These are phyloP conservation scores for Tetrahymena thermophila DNA, from an alignment of 73 alveolate genomes.

Conservation along the genomic window DNA sequence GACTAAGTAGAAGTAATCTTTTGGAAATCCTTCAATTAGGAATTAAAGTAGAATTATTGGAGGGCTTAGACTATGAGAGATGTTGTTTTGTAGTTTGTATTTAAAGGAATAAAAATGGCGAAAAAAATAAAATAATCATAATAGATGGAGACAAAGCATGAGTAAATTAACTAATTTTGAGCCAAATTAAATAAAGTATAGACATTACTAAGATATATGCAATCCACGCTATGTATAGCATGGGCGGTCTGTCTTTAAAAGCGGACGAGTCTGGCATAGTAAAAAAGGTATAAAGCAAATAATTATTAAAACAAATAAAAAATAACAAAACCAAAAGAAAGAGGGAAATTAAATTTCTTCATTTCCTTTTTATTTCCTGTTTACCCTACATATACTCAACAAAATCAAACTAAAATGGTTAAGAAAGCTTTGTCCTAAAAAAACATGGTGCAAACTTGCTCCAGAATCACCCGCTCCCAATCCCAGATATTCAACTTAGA, in stretches of 20 bases:
- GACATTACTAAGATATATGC: neutral
- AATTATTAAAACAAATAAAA: neutral
- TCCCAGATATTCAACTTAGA: neutral
- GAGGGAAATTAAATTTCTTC: neutral
- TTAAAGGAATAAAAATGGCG: neutral
- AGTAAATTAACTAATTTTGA: neutral
- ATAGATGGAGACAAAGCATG: neutral
- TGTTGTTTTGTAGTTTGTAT: neutral
- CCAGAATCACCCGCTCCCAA: conserved; percentile 5
- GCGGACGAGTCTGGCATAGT: neutral
- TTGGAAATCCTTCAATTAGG: neutral
- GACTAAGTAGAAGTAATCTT: neutral
- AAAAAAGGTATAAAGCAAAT: neutral
- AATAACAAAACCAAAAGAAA: neutral
- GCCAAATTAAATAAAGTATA: neutral
- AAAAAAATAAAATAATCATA: neutral
- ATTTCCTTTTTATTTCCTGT: neutral
- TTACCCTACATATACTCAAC: neutral
- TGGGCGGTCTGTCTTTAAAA: neutral
- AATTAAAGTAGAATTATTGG: neutral
- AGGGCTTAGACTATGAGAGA: neutral
- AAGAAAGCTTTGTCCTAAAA: neutral
- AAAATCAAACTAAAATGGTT: neutral
- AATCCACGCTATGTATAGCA: neutral
- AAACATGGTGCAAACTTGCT: neutral